Conservation (phyloP, 2,329 filamentous ascomycete species). For the Nemania bipapillata region DNA sequence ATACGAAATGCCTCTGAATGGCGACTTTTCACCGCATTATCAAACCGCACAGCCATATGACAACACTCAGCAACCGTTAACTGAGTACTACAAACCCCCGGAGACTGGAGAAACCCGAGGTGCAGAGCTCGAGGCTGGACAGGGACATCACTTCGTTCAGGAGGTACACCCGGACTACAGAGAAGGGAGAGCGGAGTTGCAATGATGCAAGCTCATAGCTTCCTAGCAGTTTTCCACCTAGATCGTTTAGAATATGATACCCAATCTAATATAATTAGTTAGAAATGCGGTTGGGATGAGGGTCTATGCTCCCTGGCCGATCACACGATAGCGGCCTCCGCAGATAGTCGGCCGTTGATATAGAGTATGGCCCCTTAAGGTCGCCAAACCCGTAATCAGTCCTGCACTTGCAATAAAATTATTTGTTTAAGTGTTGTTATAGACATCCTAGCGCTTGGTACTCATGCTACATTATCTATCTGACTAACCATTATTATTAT, state of each 20-base stretch:
- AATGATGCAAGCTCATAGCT: conserved; percentile 3
- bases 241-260: conserved; percentile 25
- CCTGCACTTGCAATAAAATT: no score
- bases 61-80: conserved; percentile 17
- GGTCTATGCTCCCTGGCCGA: background rate
- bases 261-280: conserved; percentile 20
- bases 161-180: conserved; percentile 13
- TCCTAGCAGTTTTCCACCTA: background rate
- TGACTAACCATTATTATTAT: background rate
- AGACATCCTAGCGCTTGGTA: no score
- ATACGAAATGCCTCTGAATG: conserved; percentile 33
- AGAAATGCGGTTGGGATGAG: conserved; percentile 1
- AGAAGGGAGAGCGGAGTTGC: conserved; percentile 23
- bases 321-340: background rate
- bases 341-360: background rate
- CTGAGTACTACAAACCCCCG: conserved; percentile 26
- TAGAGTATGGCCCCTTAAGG: background rate
- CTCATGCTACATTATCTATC: no score
- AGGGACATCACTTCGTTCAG: conserved; percentile 25
- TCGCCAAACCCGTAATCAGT: no score
- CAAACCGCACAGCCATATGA: conserved; percentile 13
- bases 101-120: conserved; percentile 16
- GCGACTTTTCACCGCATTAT: conserved; percentile 21
- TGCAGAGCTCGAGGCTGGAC: conserved; percentile 30
- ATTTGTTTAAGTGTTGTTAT: no score